A percentile compares a stretch with the other conserved stretches of the same genome.
phyloP scores from a whole-genome alignment of 2,329 filamentous ascomycete genomes.

The Apiospora hydei region DNA sequence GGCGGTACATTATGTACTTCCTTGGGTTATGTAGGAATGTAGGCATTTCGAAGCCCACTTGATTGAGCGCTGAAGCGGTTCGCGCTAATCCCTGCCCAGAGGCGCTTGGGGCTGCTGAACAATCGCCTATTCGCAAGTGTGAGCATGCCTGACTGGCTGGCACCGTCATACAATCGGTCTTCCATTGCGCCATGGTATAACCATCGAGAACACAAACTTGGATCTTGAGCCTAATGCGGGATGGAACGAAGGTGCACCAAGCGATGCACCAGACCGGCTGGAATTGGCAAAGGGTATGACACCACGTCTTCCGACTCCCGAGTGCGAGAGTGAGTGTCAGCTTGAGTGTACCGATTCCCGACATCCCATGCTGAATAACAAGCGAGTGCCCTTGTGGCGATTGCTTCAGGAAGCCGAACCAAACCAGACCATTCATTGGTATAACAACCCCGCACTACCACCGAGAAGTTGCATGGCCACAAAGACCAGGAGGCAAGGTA shows the following conservation, averaged over 20 bases:
- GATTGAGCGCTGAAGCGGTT: background rate
- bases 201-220: background rate
- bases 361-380: too few species aligned
- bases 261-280: background rate
- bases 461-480: background rate
- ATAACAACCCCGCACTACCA: background rate
- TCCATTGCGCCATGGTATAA: background rate
- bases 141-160: background rate
- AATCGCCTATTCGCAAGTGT: background rate
- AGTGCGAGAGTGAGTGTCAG: background rate
- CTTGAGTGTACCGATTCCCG: background rate
- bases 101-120: background rate
- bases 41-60: background rate
- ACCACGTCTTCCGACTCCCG: background rate
- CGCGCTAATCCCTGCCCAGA: background rate
- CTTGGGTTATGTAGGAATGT: background rate
- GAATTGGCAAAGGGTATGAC: background rate
- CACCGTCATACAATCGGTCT: background rate
- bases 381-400: too few species aligned
- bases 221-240: background rate
- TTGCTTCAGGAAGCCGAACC: too few species aligned
- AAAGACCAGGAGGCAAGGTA: background rate
- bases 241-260: background rate
- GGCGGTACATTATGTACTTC: background rate
- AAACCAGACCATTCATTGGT: too few species aligned